These are phyloP conservation scores for Gastrolobium villosum DNA, from an alignment of 306 rosid species.

Conservation along the genomic window DNA sequence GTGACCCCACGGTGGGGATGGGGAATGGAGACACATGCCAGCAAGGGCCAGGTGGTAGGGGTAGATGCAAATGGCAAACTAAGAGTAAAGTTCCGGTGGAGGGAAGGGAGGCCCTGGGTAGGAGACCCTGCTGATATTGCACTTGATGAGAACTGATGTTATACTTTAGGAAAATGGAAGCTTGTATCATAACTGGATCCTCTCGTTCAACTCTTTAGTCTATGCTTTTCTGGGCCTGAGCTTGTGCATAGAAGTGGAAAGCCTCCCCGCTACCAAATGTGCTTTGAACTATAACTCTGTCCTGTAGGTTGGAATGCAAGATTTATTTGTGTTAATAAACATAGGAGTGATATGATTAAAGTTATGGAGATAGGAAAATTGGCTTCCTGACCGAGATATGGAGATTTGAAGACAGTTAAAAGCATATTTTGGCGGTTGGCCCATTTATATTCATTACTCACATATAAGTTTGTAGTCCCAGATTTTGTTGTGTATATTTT, in stretches of 20 bases:
- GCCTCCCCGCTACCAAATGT: conserved; percentile 38
- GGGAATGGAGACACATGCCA: conserved; percentile 99
- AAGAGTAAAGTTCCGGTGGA: conserved; percentile 91
- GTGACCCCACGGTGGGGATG: conserved; percentile 96
- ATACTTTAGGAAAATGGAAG: conserved; percentile 42
- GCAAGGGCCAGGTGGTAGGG: conserved; percentile 91
- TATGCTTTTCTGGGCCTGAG: conserved; percentile 47
- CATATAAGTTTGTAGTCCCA: conserved; percentile 63
- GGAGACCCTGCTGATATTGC: conserved; percentile 96
- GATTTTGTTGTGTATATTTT: conserved; percentile 67
- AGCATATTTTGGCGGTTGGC: conserved; percentile 53
- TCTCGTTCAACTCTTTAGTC: conserved; percentile 51
- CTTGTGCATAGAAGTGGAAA: conserved; percentile 50
- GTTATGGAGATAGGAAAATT: conserved; percentile 46
- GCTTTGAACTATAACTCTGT: conserved; percentile 37
- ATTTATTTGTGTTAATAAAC: conserved; percentile 58
- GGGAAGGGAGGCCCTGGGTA: conserved; percentile 98
- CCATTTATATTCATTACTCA: conserved; percentile 69
- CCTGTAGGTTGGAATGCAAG: conserved; percentile 48
- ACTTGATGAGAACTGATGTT: conserved; percentile 66
- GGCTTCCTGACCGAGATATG: conserved; percentile 51
- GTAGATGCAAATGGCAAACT: conserved; percentile 97
- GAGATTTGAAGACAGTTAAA: conserved; percentile 52
- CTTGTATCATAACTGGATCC: conserved; percentile 51
- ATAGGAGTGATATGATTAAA: conserved; percentile 48